Evolutionary conservation across 2,329 filamentous ascomycete species (phyloP).

Genomic region (Parafenestella ontariensis): DNA sequence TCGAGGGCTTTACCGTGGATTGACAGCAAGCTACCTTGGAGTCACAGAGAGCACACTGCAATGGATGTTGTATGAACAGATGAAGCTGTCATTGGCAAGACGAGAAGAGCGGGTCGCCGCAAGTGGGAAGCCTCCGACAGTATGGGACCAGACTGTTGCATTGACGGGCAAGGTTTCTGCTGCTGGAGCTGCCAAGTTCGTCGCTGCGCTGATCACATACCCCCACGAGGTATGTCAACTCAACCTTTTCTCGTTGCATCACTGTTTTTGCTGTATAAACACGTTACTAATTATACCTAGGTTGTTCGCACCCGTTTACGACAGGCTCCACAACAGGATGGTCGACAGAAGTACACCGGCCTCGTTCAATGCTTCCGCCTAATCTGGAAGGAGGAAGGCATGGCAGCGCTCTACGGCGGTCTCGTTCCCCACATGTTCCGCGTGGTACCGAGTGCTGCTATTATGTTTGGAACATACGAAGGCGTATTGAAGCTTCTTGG

Average conservation of each 20-base stretch:
- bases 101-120: constrained; percentile 65
- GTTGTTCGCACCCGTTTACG: constrained; percentile 84
- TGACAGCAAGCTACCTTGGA: constrained; percentile 90
- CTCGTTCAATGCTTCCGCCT: constrained; percentile 87
- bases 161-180: constrained; percentile 81
- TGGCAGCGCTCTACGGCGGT: constrained; percentile 86
- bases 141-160: constrained; percentile 76
- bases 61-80: constrained; percentile 93
- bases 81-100: constrained; percentile 75
- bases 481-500: constrained; percentile 58
- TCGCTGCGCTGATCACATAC: constrained; percentile 85
- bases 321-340: constrained; percentile 77
- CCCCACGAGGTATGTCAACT: constrained; percentile 77
- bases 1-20: constrained; percentile 82
- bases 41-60: constrained; percentile 90
- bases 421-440: constrained; percentile 90
- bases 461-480: constrained; percentile 91
- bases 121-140: constrained; percentile 67
- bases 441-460: constrained; percentile 89
- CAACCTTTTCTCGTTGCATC: background rate
- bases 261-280: background rate
- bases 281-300: constrained; percentile 46
- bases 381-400: constrained; percentile 86
- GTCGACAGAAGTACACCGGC: constrained; percentile 83
- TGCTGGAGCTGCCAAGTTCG: constrained; percentile 83